Evolutionary conservation across 2,329 filamentous ascomycete genomes (phyloP).

Genomic region (Trichoderma breve): DNA sequence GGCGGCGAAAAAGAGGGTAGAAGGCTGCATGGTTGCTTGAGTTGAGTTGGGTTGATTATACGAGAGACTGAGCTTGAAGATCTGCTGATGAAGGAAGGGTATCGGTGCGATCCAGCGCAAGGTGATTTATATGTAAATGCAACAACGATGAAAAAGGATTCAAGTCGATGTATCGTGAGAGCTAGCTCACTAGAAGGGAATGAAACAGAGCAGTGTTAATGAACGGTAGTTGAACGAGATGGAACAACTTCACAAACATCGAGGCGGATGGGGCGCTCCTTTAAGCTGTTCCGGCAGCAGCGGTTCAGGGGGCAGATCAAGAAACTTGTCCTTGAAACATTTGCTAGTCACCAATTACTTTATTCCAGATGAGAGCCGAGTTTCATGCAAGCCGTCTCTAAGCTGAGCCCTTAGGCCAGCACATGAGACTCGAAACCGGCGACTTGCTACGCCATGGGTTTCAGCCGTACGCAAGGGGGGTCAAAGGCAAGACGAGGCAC

Average conservation of each 20-base stretch:
- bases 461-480: slow-evolving; percentile 1
- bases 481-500: not conserved
- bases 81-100: not conserved
- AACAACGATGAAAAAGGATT: not conserved
- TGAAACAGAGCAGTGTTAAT: not conserved
- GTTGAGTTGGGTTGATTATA: not conserved
- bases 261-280: not conserved
- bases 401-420: not conserved
- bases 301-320: not conserved
- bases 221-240: not conserved
- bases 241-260: not conserved
- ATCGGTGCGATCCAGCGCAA: slow-evolving; percentile 11
- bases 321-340: slow-evolving; percentile 3
- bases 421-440: not conserved
- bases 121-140: not conserved
- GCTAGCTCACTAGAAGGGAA: not conserved
- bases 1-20: slow-evolving; percentile 24
- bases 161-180: not conserved
- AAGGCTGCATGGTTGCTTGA: slow-evolving; percentile 25
- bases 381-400: not conserved
- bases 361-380: not conserved
- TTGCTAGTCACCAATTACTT: not conserved
- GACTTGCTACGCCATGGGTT: not conserved
- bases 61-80: not conserved
- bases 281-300: not conserved